Base-by-base conservation (phyloP, 768 basidiomycete species). In the Cantharellus anzutake region DNA sequence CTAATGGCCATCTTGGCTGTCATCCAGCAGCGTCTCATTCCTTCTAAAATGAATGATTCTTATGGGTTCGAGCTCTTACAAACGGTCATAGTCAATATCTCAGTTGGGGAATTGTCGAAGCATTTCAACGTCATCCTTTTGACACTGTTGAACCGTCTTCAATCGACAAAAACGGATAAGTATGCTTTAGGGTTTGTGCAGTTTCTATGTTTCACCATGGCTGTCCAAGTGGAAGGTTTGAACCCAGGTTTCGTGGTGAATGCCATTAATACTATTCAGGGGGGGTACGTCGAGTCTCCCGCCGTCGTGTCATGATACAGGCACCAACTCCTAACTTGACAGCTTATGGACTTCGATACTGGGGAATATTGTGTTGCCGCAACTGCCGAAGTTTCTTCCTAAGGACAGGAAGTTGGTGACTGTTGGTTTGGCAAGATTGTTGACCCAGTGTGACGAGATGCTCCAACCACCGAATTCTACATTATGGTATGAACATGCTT, bases 1-100 rank as follows among this genome's bases (percentile, higher is more conserved):
- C 72, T 91, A 11, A 78, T 80, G 35, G 78, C 80, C 3, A 79
- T 97, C 7, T 73, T 97, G 40, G 94, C 87, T 53, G 84, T 99
- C 59, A 75, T 84, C 4, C 93, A 96, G 70, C 93, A 96, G 66
- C 78, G 91, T 50, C 72, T 99, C 29, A 82, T 96, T 39, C 87
- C 87, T 3, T 84, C 82, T 16, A 93, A 91, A 68, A 60, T 82
- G 35, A 91, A 96, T 66, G 94, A 99, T 69, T 77, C 73, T 3
- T 93, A 86, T 79, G 94, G 90, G 0, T 91, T 94, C 63, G 92
- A 96, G 68, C 72, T 99, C 7, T 68, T 99, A 53, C 80, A 93
- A 61, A 77, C 80, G 3, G 78, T 96, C 14, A 78, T 91, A 58
- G 75, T 78, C 55, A 70, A 80, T 65, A 77, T 90, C 14, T 82